Base-by-base conservation (phyloP, 768 basidiomycete genomes). In the Boletus fagicola region DNA sequence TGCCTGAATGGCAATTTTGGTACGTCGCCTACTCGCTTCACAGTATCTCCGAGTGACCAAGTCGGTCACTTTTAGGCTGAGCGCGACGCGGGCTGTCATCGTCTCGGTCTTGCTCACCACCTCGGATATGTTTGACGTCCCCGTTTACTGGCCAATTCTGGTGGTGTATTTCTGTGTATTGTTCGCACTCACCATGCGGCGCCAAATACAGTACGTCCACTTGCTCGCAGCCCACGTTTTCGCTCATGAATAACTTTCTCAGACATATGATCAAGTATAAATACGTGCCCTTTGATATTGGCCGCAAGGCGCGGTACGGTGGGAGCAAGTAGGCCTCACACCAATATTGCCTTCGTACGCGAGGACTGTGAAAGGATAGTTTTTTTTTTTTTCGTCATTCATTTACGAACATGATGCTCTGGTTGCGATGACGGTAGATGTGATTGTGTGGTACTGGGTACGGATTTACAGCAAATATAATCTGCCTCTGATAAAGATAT, bases 211-310 rank as follows among this genome's bases (percentile, higher is more conserved):
- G 94, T 96, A 71, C 66, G 94, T 68, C 38, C 18, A 10, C 13
- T 28, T 30, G n/a, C 26, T 39, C 20, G 8, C 5, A 35, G 5
- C 24, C 8, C 5, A 20, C 2, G 35, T 48, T 51, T 56, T 48
- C 20, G 15, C 54, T 61, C 39, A 67, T 49, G 49, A 56, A 50
- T 20, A 49, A 36, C 35, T 30, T 24, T 47, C n/a, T 53, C 67
- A 95, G 93, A 66, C 96, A 99, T 74, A 98, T 98, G 96, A 89
- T 97, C 78, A 97, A 97, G 74, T 98, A 98, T 79, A 93, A 93
- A 72, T 98, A 94, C 75, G 79, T 95, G 58, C 94, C 95, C 24
- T 98, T 95, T 74, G 96, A 98, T 69, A 81, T 98, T 58, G 96
- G 94, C 31, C 88, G 94, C 68, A 98, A 98, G 77, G 80, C 90